Evolutionary conservation across 768 basidiomycete genomes (phyloP), one percentile per base, ranked within the genome.

Genomic region (Boletellus ananas): DNA sequence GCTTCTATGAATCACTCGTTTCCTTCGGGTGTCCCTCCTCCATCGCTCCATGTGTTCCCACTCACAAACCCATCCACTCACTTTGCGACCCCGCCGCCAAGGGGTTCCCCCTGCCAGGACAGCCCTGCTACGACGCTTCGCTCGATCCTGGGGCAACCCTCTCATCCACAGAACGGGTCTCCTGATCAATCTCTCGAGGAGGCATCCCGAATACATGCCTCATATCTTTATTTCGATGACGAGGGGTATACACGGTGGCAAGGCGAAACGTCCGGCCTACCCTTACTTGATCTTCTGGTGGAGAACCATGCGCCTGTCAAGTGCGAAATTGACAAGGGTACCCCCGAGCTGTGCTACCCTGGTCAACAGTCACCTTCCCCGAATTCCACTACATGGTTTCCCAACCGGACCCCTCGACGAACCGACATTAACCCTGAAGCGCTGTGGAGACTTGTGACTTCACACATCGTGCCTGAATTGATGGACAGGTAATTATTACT

Each of bases 221-320:
- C 87, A 0, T 92, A 92, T 64, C 77, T 92, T 31, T 92, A 92
- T 63, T 83, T 88, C 51, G 90, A 92, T 55, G 89, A 92, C 61
- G 88, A 91, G 64, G 90, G 90, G 3, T 87, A 84, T 62, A 88
- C 90, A 0, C 73, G 90, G 49, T 92, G 90, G 90, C 90, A 92
- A 70, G 93, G 94, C 27, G 92, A 94, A 60, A 91, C 91, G 1
- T 94, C 92, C 4, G 93, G 94, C 21, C 78, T 95, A 0, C 94
- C 94, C 6, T 79, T 95, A 4, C 79, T 94, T 23, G 90, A 94
- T 65, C 70, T 91, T 8, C 73, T 96, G 23, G 80, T 90, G 25
- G 90, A 92, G 62, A 78, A 81, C 33, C 84, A 85, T 56, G 70
- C 74, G 6, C 67, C 72, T 10, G 61, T 70, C 50, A 72, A 70